Percentiles rank a stretch among this genome's conserved stretches.
These are phyloP conservation scores for Aureobasidium sp. DNA, from an alignment of 2,329 filamentous ascomycete genomes.

Conservation along the genomic window DNA sequence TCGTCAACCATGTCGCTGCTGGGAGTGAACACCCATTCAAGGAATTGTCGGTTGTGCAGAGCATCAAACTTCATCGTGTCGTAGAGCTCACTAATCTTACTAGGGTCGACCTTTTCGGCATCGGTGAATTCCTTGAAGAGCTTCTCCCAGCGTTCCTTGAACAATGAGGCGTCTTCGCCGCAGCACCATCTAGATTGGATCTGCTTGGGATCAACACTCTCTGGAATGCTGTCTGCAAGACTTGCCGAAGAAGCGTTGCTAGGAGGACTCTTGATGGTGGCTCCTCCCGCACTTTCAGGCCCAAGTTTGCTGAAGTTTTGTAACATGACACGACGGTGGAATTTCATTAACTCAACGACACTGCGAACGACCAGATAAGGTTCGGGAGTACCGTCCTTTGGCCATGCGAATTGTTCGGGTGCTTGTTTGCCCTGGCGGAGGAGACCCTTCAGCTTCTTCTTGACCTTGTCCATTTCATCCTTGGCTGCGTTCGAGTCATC, in stretches of 20 bases:
- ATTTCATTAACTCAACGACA: conserved; percentile 95
- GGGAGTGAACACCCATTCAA: conserved; percentile 96
- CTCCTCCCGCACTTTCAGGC: conserved; percentile 52
- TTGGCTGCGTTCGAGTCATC: conserved; percentile 98
- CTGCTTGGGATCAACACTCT: conserved; percentile 15
- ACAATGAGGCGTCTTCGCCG: conserved; percentile 87
- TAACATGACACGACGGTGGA: conserved; percentile 90
- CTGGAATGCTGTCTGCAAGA: conserved; percentile 17
- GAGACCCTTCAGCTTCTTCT: conserved; percentile 95
- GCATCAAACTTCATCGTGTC: conserved; percentile 99
- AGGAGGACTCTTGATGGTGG: conserved; percentile 41
- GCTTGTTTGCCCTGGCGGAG: conserved; percentile 87
- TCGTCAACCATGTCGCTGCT: conserved; percentile 70
- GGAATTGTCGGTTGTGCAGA: conserved; percentile 87
- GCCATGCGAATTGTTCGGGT: conserved; percentile 97
- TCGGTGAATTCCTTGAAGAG: conserved; percentile 95
- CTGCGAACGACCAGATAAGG: conserved; percentile 86
- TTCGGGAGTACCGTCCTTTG: conserved; percentile 80
- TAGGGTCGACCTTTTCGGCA: conserved; percentile 94
- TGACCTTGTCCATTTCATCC: conserved; percentile 98
- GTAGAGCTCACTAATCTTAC: conserved; percentile 96
- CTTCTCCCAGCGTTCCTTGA: conserved; percentile 97
- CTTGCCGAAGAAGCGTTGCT: conserved; percentile 31
- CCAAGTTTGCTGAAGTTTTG: conserved; percentile 79
- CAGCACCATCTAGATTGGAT: conserved; percentile 95